Percentiles rank a stretch among this genome's conserved stretches.
phyloP scores from a whole-genome alignment of 345 rosid genomes.

The Populus euphratica region DNA sequence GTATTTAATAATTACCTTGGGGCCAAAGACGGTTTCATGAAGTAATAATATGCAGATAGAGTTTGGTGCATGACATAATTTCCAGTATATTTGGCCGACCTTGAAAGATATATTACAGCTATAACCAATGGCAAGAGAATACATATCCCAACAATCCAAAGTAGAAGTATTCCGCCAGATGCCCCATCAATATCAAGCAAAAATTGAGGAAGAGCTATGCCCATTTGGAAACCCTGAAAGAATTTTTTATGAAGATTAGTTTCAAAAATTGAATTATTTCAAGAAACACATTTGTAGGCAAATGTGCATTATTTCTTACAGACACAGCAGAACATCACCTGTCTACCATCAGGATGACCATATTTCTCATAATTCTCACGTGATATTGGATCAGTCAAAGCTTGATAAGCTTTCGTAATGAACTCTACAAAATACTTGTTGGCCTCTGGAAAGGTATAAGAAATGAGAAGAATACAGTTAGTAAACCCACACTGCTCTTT shows the following conservation, averaged over 20 bases:
- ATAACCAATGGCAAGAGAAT: constrained; percentile 93
- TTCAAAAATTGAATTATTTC: constrained; percentile 3
- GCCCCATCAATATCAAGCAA: constrained; percentile 89
- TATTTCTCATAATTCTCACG: constrained; percentile 97
- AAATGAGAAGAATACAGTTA: constrained; percentile 10
- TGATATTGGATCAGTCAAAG: constrained; percentile 84
- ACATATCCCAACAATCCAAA: constrained; percentile 97
- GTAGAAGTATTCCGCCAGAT: constrained; percentile 91
- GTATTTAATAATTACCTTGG: constrained; percentile 57
- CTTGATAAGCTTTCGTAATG: constrained; percentile 95
- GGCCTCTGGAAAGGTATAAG: constrained; percentile 56
- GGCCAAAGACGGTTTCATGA: constrained; percentile 96
- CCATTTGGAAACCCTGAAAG: constrained; percentile 97
- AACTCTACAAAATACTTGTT: constrained; percentile 77
- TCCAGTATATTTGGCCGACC: constrained; percentile 93
- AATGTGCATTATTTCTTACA: not conserved
- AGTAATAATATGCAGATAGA: constrained; percentile 74
- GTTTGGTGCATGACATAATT: constrained; percentile 99
- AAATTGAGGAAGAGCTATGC: constrained; percentile 97
- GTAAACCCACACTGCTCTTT: constrained; percentile 4
- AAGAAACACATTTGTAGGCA: not conserved
- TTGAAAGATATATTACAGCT: constrained; percentile 93
- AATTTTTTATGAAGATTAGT: constrained; percentile 15
- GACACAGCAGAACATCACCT: constrained; percentile 42
- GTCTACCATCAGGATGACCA: constrained; percentile 99